A percentile compares a stretch with the other conserved stretches of the same genome.
Conservation (phyloP, 306 rosid genomes). For the Gynostemma pentaphyllum region DNA sequence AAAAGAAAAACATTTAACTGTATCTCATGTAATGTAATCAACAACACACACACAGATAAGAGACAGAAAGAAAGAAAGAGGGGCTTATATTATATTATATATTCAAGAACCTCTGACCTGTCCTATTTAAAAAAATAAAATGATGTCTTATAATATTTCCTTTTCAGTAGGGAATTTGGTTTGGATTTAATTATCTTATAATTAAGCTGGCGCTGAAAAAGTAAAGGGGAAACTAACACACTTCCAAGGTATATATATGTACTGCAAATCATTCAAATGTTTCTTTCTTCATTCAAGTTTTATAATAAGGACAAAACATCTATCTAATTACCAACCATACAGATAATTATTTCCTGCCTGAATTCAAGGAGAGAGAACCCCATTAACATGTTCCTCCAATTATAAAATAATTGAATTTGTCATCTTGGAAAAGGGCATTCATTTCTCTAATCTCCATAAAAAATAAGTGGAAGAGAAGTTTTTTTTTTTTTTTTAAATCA, state of each 20-base stretch:
- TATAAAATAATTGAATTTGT: background rate
- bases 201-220: background rate
- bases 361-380: conserved; percentile 3
- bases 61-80: conserved; percentile 6
- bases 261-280: too few relatives aligned
- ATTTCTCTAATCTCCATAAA: too few relatives aligned
- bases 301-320: conserved; percentile 4
- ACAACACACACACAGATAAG: conserved; percentile 21
- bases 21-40: conserved; percentile 5
- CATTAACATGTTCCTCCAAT: background rate
- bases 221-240: background rate
- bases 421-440: background rate
- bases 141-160: background rate
- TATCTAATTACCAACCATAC: background rate
- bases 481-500: too few relatives aligned
- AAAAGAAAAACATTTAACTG: conserved; percentile 3
- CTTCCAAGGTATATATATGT: too few relatives aligned
- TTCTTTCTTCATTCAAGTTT: background rate
- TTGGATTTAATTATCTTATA: background rate
- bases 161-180: background rate
- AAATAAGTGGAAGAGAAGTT: too few relatives aligned
- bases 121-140: conserved; percentile 16
- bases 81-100: background rate
- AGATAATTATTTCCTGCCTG: conserved; percentile 8
- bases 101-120: conserved; percentile 5